These are phyloP conservation scores for Rhizopogon salebrosus DNA, from an alignment of 768 basidiomycete genomes.

Conservation along the genomic window DNA sequence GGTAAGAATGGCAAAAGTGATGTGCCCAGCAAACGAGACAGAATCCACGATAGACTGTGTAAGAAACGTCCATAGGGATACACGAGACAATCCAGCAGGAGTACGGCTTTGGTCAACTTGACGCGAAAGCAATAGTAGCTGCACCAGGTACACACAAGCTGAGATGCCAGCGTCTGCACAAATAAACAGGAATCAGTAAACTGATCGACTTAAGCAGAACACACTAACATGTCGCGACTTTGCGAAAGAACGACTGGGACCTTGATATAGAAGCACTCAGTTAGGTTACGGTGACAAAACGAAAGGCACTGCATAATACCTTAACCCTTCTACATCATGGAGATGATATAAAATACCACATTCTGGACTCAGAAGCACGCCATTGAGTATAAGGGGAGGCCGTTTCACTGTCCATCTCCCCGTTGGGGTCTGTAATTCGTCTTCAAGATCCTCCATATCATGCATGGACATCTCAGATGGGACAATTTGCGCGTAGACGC, in stretches of 20 bases:
- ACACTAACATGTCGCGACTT: constrained; percentile 59
- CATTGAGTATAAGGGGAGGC: constrained; percentile 56
- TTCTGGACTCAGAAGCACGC: constrained; percentile 69
- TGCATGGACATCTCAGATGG: constrained; percentile 45
- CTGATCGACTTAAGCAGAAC: background rate
- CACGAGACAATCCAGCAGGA: constrained; percentile 69
- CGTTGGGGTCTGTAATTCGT: constrained; percentile 69
- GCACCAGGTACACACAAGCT: constrained; percentile 55
- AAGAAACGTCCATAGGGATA: constrained; percentile 82
- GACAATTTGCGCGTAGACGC: constrained; percentile 60
- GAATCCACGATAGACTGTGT: constrained; percentile 76
- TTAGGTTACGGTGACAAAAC: background rate
- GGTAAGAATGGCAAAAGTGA: constrained; percentile 82
- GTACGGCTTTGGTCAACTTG: constrained; percentile 75
- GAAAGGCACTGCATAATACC: constrained; percentile 38
- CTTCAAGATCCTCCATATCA: constrained; percentile 66
- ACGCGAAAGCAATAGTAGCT: constrained; percentile 65
- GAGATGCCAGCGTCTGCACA: constrained; percentile 67
- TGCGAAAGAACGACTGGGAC: constrained; percentile 64
- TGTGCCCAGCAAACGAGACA: constrained; percentile 81
- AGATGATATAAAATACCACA: constrained; percentile 76
- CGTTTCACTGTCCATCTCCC: constrained; percentile 56
- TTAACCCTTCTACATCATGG: constrained; percentile 60
- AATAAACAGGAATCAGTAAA: constrained; percentile 6
- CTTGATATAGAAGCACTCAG: constrained; percentile 22